Evolutionary conservation across 1,139 yeast species (phyloP).

Genomic region (Ashbya aceris): DNA sequence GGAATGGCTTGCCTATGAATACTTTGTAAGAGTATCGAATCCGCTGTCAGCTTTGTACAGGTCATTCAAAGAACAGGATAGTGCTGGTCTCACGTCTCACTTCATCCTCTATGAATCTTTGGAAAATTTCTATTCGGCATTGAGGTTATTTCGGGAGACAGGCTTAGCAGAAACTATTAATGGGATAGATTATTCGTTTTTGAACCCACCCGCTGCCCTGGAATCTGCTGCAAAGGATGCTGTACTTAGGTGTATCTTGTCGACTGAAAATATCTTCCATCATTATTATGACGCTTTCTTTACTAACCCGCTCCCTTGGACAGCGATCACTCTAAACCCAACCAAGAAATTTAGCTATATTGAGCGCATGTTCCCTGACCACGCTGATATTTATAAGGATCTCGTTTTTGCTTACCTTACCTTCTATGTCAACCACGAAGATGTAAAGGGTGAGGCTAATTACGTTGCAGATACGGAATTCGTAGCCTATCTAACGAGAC

Average conservation of each 20-base stretch:
- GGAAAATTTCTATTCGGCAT: neutral
- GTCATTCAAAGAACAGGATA: neutral
- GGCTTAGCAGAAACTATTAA: neutral
- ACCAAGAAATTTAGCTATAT: neutral
- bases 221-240: neutral
- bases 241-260: neutral
- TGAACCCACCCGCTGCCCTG: conserved; percentile 1
- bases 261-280: neutral
- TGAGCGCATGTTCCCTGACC: neutral
- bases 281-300: neutral
- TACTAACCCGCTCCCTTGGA: conserved; percentile 1
- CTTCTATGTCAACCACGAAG: neutral
- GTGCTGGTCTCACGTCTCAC: neutral
- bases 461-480: neutral
- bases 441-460: neutral
- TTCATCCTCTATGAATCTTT: conserved; percentile 1
- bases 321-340: neutral
- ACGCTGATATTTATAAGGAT: neutral
- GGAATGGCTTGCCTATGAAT: neutral
- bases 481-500: neutral
- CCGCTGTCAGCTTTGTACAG: neutral
- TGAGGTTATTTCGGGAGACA: neutral
- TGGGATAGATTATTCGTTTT: conserved; percentile 2
- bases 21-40: neutral
- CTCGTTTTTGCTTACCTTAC: neutral